Evolutionary conservation across 2,329 filamentous ascomycete genomes (phyloP), one percentile per base, ranked within the genome.

Genomic region (Davidsoniella australis): DNA sequence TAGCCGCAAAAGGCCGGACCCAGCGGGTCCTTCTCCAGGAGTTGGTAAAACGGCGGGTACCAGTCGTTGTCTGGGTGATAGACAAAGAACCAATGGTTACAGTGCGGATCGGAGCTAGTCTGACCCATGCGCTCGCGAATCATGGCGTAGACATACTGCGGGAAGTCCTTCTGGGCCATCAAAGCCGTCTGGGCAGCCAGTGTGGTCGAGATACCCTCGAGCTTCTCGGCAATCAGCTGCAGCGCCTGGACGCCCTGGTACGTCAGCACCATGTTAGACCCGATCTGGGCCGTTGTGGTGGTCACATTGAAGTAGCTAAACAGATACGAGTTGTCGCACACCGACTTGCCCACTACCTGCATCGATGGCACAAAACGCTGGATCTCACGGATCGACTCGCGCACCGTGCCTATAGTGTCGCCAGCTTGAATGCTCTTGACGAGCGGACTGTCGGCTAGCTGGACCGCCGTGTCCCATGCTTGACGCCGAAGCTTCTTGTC

Each of bases 61-160:
- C 64, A 67, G 44, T 65, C 62, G 39, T 63, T 65, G 36, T 67
- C 64, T 1, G 64, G 64, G 26, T 67, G 64, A 36, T 61, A 67
- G 2, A 67, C 57, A 33, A 66, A 67, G 53, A 66, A 66, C 57
- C 61, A 61, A 49, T 67, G 64, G 5, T 63, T 57, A 18, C 54
- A 56, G 24, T 56, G 51, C 1, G 55, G 55, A 17, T 64, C 62
- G 23, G 56, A 55, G 6, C 57, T 56, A 4, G 62, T 61, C 50
- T 63, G 60, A 5, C 55, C 58, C 20, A 64, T 56, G 7, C 62
- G 57, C 54, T 64, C 62, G n/a, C 57, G 54, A 20, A 64, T 56
- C 62, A 64, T 63, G 29, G 63, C 59, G 40, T 63, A 59, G 14
- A 64, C 62, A 12, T 63, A 63, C 17, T 60, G 58, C 0, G 63